Conservation (phyloP, 495 filamentous ascomycete genomes). For the Tuber aestivum region DNA sequence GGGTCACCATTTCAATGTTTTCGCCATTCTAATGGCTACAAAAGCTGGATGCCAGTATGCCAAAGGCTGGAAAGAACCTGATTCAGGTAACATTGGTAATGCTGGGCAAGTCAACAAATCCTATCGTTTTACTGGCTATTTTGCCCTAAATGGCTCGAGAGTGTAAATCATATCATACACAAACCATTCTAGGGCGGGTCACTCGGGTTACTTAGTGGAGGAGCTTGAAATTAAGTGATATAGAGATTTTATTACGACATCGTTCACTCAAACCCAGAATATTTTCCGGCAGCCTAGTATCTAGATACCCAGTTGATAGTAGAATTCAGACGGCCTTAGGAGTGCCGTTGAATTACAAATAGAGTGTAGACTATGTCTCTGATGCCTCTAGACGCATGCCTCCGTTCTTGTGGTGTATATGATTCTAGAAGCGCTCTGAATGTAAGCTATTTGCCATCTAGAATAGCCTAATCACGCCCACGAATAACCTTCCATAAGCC, state of each 20-base stretch:
- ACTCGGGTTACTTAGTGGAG: too few relatives aligned
- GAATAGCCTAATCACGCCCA: not conserved
- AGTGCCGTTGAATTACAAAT: slow-evolving; percentile 60
- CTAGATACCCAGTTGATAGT: slow-evolving; percentile 56
- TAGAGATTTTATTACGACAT: slow-evolving; percentile 48
- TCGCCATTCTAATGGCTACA: slow-evolving; percentile 4
- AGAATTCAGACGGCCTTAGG: slow-evolving; percentile 58
- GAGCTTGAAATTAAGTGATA: too few relatives aligned
- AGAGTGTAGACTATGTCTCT: too few relatives aligned
- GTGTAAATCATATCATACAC: too few relatives aligned
- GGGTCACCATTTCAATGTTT: not conserved
- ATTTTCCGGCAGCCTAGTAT: slow-evolving; percentile 58
- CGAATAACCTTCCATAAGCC: not conserved
- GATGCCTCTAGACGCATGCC: too few relatives aligned
- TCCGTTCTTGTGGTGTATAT: too few relatives aligned
- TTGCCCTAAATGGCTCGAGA: too few relatives aligned
- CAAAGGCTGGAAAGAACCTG: slow-evolving; percentile 14
- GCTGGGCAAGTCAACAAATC: not conserved
- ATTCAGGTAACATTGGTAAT: slow-evolving; percentile 13
- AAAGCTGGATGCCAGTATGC: slow-evolving; percentile 10
- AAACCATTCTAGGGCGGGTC: too few relatives aligned
- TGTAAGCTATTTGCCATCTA: not conserved
- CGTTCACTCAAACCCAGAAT: slow-evolving; percentile 50
- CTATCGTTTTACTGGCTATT: too few relatives aligned
- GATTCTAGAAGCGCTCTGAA: not conserved